These are phyloP conservation scores for Aspergillus sp. DNA, from an alignment of 2,329 filamentous ascomycete species.

Conservation along the genomic window DNA sequence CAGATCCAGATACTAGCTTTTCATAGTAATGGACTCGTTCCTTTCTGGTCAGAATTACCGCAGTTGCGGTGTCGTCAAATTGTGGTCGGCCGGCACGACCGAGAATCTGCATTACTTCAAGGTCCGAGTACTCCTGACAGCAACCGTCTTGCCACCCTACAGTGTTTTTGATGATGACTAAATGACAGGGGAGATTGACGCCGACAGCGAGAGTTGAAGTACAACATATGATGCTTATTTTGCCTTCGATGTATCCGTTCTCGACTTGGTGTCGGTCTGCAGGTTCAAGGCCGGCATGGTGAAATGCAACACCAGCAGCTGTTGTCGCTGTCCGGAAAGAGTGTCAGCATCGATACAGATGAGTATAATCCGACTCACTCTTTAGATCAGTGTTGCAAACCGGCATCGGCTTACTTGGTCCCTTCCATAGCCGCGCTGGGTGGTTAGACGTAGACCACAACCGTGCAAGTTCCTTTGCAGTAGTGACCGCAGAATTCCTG, in stretches of 20 bases:
- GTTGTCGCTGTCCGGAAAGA: conserved; percentile 40
- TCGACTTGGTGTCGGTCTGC: conserved; percentile 68
- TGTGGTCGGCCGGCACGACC: conserved; percentile 80
- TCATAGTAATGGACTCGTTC: conserved; percentile 67
- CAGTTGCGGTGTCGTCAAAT: conserved; percentile 73
- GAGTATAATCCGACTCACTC: conserved; percentile 37
- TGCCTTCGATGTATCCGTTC: conserved; percentile 64
- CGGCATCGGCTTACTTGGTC: conserved; percentile 51
- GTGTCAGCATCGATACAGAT: conserved; percentile 9
- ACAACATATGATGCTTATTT: conserved; percentile 80
- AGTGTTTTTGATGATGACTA: conserved; percentile 81
- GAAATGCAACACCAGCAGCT: conserved; percentile 69
- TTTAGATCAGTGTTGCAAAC: conserved; percentile 63
- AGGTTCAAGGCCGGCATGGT: conserved; percentile 72
- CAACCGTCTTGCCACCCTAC: conserved; percentile 61
- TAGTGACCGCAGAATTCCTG: conserved; percentile 66
- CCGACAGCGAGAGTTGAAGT: conserved; percentile 83
- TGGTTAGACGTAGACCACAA: conserved; percentile 59
- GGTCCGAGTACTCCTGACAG: conserved; percentile 71
- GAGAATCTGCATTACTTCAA: conserved; percentile 90
- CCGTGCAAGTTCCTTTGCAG: conserved; percentile 66
- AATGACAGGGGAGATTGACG: conserved; percentile 79
- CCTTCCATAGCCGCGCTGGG: conserved; percentile 62
- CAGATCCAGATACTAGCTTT: conserved; percentile 69
- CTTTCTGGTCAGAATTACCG: conserved; percentile 75